These are phyloP conservation scores for Sarocladium oryzae DNA, from an alignment of 2,329 filamentous ascomycete species.

Conservation along the genomic window DNA sequence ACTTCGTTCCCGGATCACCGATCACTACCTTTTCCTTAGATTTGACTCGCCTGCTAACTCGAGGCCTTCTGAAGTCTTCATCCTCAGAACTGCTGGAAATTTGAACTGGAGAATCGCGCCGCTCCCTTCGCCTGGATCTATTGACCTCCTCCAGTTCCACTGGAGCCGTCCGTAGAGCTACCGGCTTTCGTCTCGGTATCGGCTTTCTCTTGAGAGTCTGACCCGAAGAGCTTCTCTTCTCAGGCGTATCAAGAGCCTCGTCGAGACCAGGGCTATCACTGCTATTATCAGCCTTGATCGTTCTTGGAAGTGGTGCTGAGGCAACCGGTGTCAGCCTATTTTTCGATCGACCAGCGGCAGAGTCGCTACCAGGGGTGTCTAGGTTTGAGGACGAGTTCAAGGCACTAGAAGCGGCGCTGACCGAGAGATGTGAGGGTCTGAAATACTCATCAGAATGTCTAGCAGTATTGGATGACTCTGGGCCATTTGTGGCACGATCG, in stretches of 20 bases:
- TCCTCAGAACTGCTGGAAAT: conserved; percentile 16
- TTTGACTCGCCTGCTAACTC: conserved; percentile 4
- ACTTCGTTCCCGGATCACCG: not conserved
- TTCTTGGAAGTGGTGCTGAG: conserved; percentile 3
- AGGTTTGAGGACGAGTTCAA: conserved; percentile 30
- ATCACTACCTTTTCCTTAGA: conserved; percentile 7
- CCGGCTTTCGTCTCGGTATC: not conserved
- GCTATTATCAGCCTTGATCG: not conserved
- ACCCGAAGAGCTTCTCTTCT: conserved; percentile 14
- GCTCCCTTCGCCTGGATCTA: conserved; percentile 17
- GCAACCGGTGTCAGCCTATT: not conserved
- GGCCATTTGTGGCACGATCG: conserved; percentile 19
- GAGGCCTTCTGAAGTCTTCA: not conserved
- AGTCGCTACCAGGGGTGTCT: conserved; percentile 14
- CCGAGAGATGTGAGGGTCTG: conserved; percentile 40
- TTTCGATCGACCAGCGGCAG: conserved; percentile 9
- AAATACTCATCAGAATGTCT: conserved; percentile 35
- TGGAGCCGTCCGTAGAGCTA: not conserved
- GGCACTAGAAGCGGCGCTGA: conserved; percentile 52
- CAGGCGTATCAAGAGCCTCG: conserved; percentile 12
- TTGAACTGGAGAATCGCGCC: conserved; percentile 15
- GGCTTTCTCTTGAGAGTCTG: conserved; percentile 2
- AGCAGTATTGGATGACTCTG: conserved; percentile 21
- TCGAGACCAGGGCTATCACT: not conserved
- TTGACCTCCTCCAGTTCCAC: conserved; percentile 15